Evolutionary conservation across 1,139 yeast genomes (phyloP), one percentile per base, ranked within the genome.

Genomic region (Debaryomycetaceae sp.): DNA sequence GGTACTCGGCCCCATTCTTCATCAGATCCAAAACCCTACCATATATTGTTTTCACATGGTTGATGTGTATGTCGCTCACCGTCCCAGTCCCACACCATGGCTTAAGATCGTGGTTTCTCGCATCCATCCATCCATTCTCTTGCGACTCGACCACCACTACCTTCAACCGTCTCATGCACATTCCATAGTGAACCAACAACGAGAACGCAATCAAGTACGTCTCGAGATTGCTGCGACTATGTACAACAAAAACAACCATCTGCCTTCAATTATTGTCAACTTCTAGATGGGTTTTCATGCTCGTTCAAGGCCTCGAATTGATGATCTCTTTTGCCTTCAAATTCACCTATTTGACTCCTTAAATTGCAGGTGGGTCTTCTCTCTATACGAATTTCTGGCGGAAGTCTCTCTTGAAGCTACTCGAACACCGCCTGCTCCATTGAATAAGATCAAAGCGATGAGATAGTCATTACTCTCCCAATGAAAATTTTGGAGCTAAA

Each of bases 21-120:
- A 48, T 36, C 8, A 38, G 41, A 17, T 36, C 31, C 31, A 57
- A 43, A 6, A 50, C 20, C 7, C 33, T 36, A 11, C 36, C 38
- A 8, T 42, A 20, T 5, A 53, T 29, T n/a, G 49, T 40, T 14
- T 44, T 44, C 36, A 43, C 43, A 29, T 46, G 45, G 9, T 24
- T 38, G 13, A 50, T 45, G 5, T 45, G 48, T 3, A 40, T 45
- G 37, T 48, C 46, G 33, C 48, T 56, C 8, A 58, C 39, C 5
- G 60, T 59, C 24, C 51, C 54, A 23, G 51, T 51, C 2, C 66
- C 67, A 49, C 67, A 63, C 65, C 65, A 62, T 3, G 65, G 64
- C 38, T 43, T 44, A 34, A 48, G 34, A 24, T 44, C 52, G 27
- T 39, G 49, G 37, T 40, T 44, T 1, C 24, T 24, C 23, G 39